Conservation (phyloP, 306 rosid species). For the Styphnolobium japonicum region DNA sequence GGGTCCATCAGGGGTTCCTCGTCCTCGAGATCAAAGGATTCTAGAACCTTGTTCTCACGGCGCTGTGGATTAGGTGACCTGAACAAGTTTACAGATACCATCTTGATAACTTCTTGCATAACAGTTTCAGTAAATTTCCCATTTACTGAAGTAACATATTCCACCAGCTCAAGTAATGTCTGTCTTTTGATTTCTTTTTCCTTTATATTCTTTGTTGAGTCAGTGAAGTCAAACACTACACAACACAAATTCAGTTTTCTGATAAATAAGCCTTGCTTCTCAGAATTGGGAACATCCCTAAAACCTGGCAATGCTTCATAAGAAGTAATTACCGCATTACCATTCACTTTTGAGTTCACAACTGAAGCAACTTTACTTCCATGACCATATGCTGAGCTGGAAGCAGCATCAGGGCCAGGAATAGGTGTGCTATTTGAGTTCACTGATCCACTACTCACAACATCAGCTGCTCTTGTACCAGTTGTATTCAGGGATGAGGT, state of each 20-base stretch:
- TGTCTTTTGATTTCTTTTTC: slow-evolving; percentile 66
- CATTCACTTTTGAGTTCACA: slow-evolving; percentile 37
- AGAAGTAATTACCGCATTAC: slow-evolving; percentile 25
- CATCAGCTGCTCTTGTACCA: slow-evolving; percentile 45
- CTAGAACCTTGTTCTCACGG: slow-evolving; percentile 52
- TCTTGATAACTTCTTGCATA: slow-evolving; percentile 51
- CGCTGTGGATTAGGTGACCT: slow-evolving; percentile 49
- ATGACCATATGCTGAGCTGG: slow-evolving; percentile 25
- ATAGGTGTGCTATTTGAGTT: slow-evolving; percentile 19
- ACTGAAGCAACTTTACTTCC: slow-evolving; percentile 35
- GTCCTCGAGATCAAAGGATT: slow-evolving; percentile 55
- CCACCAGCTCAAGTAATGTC: slow-evolving; percentile 71
- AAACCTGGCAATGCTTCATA: slow-evolving; percentile 57
- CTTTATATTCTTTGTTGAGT: slow-evolving; percentile 49
- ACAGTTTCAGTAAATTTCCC: slow-evolving; percentile 52
- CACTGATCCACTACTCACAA: slow-evolving; percentile 28
- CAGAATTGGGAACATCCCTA: slow-evolving; percentile 60
- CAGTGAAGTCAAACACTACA: slow-evolving; percentile 58
- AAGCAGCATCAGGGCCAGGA: slow-evolving; percentile 27
- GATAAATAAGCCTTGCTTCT: slow-evolving; percentile 56
- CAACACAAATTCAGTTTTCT: slow-evolving; percentile 53
- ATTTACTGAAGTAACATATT: slow-evolving; percentile 52
- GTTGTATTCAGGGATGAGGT: slow-evolving; percentile 33
- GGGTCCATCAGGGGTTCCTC: slow-evolving; percentile 63
- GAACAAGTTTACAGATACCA: slow-evolving; percentile 58